These are phyloP conservation scores for Coccomyxa subellipsoidea DNA, from an alignment of 163 green algal genomes.

Conservation along the genomic window DNA sequence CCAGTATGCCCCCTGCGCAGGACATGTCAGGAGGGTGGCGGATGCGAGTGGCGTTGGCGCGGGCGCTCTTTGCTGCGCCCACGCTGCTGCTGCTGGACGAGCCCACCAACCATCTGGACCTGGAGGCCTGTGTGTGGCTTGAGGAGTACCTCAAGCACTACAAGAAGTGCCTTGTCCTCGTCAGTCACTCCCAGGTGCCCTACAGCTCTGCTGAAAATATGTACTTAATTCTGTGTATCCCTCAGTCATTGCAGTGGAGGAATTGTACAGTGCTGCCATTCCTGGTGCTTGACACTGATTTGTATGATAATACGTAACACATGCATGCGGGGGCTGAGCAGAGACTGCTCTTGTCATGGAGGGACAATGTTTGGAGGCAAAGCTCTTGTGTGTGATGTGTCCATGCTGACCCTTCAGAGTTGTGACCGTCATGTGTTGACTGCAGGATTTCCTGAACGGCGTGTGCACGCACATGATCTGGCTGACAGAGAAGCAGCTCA, in stretches of 20 bases:
- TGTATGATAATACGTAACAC: too few species aligned
- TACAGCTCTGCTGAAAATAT: neutral
- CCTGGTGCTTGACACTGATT: too few species aligned
- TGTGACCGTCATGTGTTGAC: neutral
- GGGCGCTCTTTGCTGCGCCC: constrained; percentile 77
- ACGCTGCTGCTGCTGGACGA: constrained; percentile 92
- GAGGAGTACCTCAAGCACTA: constrained; percentile 92
- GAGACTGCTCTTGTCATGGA: too few species aligned
- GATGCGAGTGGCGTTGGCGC: constrained; percentile 92
- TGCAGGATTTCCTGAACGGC: constrained; percentile 84
- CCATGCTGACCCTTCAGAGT: too few species aligned
- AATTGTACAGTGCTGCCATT: too few species aligned
- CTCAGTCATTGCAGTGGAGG: too few species aligned
- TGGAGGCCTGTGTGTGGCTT: constrained; percentile 97
- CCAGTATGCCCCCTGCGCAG: neutral
- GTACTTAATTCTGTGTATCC: too few species aligned
- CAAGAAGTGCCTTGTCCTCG: constrained; percentile 84
- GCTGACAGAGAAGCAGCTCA: constrained; percentile 87
- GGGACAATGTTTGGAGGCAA: too few species aligned
- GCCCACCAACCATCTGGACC: constrained; percentile 72
- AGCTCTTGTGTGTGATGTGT: too few species aligned
- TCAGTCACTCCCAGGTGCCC: constrained; percentile 66
- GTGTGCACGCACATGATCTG: constrained; percentile 98
- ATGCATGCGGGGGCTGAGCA: too few species aligned
- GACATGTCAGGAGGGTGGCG: constrained; percentile 94